phyloP scores from a whole-genome alignment of 768 basidiomycete genomes.

The Rhizopogon rudus region DNA sequence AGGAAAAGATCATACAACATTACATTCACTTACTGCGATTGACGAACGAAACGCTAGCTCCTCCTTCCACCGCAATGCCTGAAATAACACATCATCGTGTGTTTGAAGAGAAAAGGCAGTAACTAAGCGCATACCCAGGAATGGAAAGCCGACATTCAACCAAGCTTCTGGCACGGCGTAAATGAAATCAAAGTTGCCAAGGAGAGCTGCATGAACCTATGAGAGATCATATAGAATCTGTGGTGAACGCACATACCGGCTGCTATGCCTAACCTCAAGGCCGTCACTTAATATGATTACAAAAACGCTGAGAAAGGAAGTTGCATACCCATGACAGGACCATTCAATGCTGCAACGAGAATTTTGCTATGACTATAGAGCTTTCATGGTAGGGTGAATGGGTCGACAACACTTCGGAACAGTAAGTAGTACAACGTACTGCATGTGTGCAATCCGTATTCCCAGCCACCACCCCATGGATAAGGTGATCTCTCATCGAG shows the following conservation, averaged over 20 bases:
- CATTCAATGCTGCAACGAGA: slow-evolving; percentile 67
- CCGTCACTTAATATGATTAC: not conserved
- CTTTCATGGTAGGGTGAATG: slow-evolving; percentile 25
- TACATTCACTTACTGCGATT: slow-evolving; percentile 48
- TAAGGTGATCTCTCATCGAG: slow-evolving; percentile 41
- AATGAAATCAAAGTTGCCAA: slow-evolving; percentile 75
- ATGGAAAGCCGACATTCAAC: slow-evolving; percentile 64
- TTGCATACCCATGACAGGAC: slow-evolving; percentile 65
- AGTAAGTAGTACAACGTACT: slow-evolving; percentile 31
- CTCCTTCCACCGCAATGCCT: slow-evolving; percentile 68
- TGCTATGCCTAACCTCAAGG: slow-evolving; percentile 46
- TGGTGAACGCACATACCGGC: slow-evolving; percentile 38
- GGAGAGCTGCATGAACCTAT: slow-evolving; percentile 39
- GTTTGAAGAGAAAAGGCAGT: not conserved
- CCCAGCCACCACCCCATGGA: slow-evolving; percentile 39
- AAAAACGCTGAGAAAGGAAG: not conserved
- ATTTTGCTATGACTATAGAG: slow-evolving; percentile 67
- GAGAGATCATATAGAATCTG: not conserved
- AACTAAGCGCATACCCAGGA: slow-evolving; percentile 39
- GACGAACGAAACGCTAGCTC: slow-evolving; percentile 63
- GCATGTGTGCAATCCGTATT: slow-evolving; percentile 61
- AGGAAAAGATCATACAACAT: not conserved
- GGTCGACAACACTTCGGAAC: not conserved
- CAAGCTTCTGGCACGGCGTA: slow-evolving; percentile 58
- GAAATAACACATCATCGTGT: not conserved